These are phyloP conservation scores for Claviceps sp. DNA, from an alignment of 2,329 filamentous ascomycete species.

Conservation along the genomic window DNA sequence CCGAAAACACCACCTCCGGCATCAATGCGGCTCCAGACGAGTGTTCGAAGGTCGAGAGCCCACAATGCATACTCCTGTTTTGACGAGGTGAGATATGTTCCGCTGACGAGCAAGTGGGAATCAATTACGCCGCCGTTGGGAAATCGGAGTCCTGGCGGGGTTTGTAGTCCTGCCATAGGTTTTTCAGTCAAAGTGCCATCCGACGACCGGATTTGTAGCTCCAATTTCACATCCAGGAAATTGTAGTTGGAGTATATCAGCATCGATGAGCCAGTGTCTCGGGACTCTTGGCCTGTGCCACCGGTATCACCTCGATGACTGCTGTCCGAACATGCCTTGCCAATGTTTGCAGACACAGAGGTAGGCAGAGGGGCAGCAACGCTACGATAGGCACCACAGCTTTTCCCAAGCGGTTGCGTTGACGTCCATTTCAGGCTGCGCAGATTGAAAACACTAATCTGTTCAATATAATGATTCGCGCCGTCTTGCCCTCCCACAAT, in stretches of 20 bases:
- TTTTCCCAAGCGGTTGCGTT: conserved; percentile 74
- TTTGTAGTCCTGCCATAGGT: conserved; percentile 75
- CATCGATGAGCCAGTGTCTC: conserved; percentile 58
- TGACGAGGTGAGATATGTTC: conserved; percentile 91
- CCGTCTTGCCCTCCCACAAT: conserved; percentile 94
- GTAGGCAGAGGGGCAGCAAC: conserved; percentile 76
- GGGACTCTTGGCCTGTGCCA: conserved; percentile 38
- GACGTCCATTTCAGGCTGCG: conserved; percentile 92
- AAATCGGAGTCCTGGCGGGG: conserved; percentile 84
- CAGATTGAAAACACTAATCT: conserved; percentile 96
- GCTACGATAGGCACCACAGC: conserved; percentile 90
- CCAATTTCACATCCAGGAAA: conserved; percentile 91
- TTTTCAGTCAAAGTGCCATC: conserved; percentile 79
- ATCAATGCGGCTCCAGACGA: conserved; percentile 94
- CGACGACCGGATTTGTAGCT: conserved; percentile 74
- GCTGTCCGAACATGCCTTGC: conserved; percentile 37
- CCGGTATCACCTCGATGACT: conserved; percentile 27
- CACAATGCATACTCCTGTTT: conserved; percentile 97
- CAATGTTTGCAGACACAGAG: conserved; percentile 51
- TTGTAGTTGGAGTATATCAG: conserved; percentile 99
- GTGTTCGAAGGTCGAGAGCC: conserved; percentile 76
- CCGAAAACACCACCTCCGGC: conserved; percentile 89
- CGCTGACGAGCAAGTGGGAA: conserved; percentile 92
- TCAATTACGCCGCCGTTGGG: conserved; percentile 94
- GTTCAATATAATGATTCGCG: conserved; percentile 97